phyloP scores from a whole-genome alignment of 176 grass and related monocot genomes.

The Cenchrus purpureus region DNA sequence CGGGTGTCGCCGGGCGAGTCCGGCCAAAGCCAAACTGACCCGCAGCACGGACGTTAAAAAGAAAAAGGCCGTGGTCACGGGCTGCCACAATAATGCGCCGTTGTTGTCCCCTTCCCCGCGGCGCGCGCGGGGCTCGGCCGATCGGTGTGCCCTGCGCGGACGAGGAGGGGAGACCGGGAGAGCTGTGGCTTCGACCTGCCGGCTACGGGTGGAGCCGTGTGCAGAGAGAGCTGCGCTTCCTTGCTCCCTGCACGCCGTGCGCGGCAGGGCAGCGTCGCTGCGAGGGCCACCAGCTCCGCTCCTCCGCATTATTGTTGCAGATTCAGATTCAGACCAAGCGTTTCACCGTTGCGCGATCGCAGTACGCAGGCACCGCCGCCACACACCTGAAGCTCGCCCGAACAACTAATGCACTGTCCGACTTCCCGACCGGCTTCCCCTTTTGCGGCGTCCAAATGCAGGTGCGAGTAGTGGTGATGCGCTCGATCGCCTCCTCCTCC shows the following conservation, averaged over 20 bases:
- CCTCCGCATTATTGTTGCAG: neutral
- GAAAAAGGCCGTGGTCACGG: neutral
- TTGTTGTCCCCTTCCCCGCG: neutral
- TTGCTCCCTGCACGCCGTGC: slow-evolving; percentile 12
- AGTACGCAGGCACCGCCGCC: too few species aligned
- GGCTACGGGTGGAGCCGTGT: neutral
- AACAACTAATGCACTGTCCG: too few species aligned
- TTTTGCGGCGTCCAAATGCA: too few species aligned
- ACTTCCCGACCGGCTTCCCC: too few species aligned
- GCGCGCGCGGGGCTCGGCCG: too few species aligned
- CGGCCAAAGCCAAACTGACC: slow-evolving; percentile 27
- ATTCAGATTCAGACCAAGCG: too few species aligned
- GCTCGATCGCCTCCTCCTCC: neutral
- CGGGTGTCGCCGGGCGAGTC: neutral
- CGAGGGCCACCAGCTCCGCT: neutral
- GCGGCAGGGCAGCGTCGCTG: neutral
- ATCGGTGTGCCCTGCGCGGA: neutral
- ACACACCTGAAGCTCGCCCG: too few species aligned
- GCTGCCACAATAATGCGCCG: slow-evolving; percentile 29
- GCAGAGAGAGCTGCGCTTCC: neutral
- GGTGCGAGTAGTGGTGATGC: too few species aligned
- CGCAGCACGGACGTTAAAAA: neutral
- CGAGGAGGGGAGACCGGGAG: neutral
- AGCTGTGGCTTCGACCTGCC: neutral
- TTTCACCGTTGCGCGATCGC: too few species aligned